These are phyloP conservation scores for Schoenoplectus triqueter DNA, from an alignment of 202 grass and related monocot species.

Conservation along the genomic window DNA sequence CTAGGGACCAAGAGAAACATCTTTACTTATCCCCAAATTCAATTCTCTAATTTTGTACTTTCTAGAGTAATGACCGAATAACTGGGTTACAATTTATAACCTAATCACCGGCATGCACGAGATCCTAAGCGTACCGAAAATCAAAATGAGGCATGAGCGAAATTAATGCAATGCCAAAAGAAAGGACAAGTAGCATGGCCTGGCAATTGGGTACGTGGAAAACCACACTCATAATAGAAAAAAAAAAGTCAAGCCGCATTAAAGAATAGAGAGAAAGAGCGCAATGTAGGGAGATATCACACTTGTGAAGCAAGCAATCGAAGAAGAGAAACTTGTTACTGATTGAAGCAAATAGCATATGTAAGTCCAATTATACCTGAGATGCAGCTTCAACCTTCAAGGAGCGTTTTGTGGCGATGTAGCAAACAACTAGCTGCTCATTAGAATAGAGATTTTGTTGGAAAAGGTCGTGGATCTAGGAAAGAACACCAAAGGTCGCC, in stretches of 20 bases:
- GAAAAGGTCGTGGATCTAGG: background rate
- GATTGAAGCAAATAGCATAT: background rate
- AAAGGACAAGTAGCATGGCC: background rate
- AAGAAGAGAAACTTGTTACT: background rate
- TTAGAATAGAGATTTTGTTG: background rate
- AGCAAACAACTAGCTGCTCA: background rate
- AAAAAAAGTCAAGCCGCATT: too few species aligned
- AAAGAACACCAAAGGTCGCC: background rate
- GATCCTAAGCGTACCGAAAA: conserved; percentile 25
- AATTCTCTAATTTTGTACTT: background rate
- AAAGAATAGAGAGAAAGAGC: background rate
- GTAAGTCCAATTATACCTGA: background rate
- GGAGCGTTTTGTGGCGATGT: background rate
- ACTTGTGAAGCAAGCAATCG: background rate
- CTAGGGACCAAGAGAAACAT: conserved; percentile 9
- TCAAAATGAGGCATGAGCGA: background rate
- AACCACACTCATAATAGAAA: background rate
- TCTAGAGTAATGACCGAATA: background rate
- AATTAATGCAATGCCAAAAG: conserved; percentile 32
- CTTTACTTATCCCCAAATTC: conserved; percentile 6
- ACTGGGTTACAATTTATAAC: conserved; percentile 17
- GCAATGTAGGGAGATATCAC: conserved; percentile 1
- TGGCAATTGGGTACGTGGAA: conserved; percentile 25
- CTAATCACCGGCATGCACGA: conserved; percentile 18
- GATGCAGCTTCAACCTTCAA: background rate